These are phyloP conservation scores for Ehretia macrophylla DNA, from an alignment of 257 asterid genomes.

Conservation along the genomic window DNA sequence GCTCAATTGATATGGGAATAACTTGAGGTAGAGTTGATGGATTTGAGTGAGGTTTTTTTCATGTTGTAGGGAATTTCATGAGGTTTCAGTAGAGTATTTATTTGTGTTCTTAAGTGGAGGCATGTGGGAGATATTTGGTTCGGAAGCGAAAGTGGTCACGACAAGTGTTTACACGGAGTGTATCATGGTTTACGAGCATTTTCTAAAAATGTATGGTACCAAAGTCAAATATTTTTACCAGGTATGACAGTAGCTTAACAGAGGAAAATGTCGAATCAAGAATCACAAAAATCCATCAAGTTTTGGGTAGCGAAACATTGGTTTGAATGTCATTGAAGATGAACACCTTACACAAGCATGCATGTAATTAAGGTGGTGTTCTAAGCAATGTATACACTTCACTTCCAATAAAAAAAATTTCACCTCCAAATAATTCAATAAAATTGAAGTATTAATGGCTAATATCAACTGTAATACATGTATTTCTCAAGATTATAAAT, in stretches of 20 bases:
- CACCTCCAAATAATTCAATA: neutral
- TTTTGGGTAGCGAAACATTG: constrained; percentile 18
- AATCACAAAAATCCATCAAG: constrained; percentile 20
- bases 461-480: neutral
- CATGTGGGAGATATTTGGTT: constrained; percentile 23
- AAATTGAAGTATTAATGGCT: neutral
- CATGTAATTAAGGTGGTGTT: neutral
- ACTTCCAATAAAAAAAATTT: neutral
- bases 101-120: neutral
- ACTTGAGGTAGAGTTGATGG: constrained; percentile 21
- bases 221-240: constrained; percentile 5
- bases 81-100: constrained; percentile 28
- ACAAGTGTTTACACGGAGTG: constrained; percentile 14
- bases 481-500: neutral
- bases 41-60: constrained; percentile 23
- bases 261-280: constrained; percentile 25
- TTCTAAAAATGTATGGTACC: constrained; percentile 18
- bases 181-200: constrained; percentile 24
- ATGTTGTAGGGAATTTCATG: constrained; percentile 42
- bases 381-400: neutral
- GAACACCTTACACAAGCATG: constrained; percentile 42
- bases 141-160: constrained; percentile 43
- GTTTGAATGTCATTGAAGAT: constrained; percentile 35
- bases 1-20: constrained; percentile 34
- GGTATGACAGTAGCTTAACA: constrained; percentile 9